phyloP scores from a whole-genome alignment of 2,329 filamentous ascomycete species.

The Lachnellula hyalina region DNA sequence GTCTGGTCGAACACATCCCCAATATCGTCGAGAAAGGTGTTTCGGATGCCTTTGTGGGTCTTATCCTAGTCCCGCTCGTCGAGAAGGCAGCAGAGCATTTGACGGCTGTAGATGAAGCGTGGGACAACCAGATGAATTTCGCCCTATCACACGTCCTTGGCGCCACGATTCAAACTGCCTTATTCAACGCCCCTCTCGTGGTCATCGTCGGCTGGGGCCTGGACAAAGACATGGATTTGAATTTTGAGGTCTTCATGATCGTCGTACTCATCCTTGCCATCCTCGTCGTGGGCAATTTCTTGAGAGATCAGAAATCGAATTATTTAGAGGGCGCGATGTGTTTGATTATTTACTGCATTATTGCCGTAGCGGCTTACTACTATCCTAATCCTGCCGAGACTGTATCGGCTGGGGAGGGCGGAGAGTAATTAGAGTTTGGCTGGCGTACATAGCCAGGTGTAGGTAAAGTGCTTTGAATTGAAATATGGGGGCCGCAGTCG shows the following conservation, averaged over 20 bases:
- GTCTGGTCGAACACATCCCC: constrained; percentile 67
- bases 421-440: not conserved
- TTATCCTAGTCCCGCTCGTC: constrained; percentile 72
- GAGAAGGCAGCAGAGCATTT: constrained; percentile 76
- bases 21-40: constrained; percentile 44
- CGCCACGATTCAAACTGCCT: constrained; percentile 73
- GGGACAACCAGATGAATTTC: constrained; percentile 68
- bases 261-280: constrained; percentile 20
- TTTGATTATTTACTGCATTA: not conserved
- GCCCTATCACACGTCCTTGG: constrained; percentile 76
- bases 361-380: not conserved
- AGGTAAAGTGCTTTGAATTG: no score
- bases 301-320: constrained; percentile 34
- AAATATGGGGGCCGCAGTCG: no score
- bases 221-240: constrained; percentile 28
- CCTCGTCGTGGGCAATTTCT: constrained; percentile 51
- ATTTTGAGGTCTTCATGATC: constrained; percentile 4
- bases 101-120: constrained; percentile 70
- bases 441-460: not conserved
- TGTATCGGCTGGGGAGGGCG: not conserved
- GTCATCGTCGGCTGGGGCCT: constrained; percentile 65
- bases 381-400: not conserved
- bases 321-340: constrained; percentile 3
- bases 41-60: constrained; percentile 72
- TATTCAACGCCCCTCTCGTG: constrained; percentile 66